Evolutionary conservation across 192 early-diverging fungal genomes (phyloP).

Genomic region (Rhizophagus sp.): DNA sequence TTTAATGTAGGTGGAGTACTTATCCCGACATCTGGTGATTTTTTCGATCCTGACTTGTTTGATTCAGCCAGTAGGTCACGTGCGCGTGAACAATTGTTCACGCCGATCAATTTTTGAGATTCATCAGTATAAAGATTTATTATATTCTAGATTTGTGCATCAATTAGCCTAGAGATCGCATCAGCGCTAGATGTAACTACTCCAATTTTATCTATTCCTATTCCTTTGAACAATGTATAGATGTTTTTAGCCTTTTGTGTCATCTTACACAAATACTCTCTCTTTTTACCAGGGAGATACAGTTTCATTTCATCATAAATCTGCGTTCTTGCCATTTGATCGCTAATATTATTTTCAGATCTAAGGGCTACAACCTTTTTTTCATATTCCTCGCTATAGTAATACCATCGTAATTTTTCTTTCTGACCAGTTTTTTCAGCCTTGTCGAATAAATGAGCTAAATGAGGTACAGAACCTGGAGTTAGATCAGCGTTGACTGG

Average conservation of each 20-base stretch:
- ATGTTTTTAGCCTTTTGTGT: constrained; percentile 20
- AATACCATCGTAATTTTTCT: constrained; percentile 14
- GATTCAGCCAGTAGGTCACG: not conserved
- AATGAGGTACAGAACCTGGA: constrained; percentile 6
- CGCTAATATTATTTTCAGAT: constrained; percentile 1
- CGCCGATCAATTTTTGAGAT: constrained; percentile 7
- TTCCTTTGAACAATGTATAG: constrained; percentile 12
- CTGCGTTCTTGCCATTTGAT: constrained; percentile 22
- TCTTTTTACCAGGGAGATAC: constrained; percentile 9
- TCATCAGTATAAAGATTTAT: not conserved
- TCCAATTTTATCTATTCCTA: constrained; percentile 22
- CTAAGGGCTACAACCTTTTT: constrained; percentile 14
- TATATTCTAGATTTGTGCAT: constrained; percentile 2
- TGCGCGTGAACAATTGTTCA: constrained; percentile 12
- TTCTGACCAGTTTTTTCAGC: constrained; percentile 16
- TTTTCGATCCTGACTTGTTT: not conserved
- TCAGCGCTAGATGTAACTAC: constrained; percentile 17
- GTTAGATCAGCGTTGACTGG: not conserved
- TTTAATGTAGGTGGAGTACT: not conserved
- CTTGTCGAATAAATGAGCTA: constrained; percentile 11
- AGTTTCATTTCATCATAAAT: constrained; percentile 15
- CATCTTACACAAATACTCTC: constrained; percentile 16
- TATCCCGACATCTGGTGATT: constrained; percentile 4
- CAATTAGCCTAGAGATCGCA: constrained; percentile 16
- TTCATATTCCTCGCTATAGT: constrained; percentile 13